Base-by-base conservation (phyloP, 441 rosid genomes). In the Populus trichocarpa region DNA sequence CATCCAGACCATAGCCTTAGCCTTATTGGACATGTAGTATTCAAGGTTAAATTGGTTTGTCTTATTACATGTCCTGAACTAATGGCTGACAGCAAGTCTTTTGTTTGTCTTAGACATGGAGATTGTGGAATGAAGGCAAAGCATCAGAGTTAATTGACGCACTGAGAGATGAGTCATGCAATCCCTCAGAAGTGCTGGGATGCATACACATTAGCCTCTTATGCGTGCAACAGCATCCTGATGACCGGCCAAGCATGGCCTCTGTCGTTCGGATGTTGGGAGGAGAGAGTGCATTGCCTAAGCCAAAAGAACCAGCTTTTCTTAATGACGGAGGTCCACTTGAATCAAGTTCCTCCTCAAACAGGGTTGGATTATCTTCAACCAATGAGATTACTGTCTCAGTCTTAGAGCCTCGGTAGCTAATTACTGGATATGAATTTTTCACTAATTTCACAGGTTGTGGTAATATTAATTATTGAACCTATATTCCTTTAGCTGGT, bases 1-100 rank as follows among this genome's bases (percentile, higher is more conserved):
- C 69, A 65, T 32, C 77, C 77, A 9, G 33, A 74, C 23, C 23
- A 65, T 10, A 9, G 13, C 14, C 46, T 35, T 8, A 69, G 59
- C 53, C 80, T 77, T 20, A 26, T 77, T 2, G 78, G 69, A 77
- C 42, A 63, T 42, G 81, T 46, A 46, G 61, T 40, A 5, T 13
- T 5, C 0, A 5, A 8, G 3, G 5, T 23, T 42, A n/a, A 8
- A 16, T 57, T 57, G 23, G 10, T 57, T 12, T 3, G 4, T 28
- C 30, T 28, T 28, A 28, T 69, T 36, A 3, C 2, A n/a, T 69
- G 13, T 69, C 1, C 8, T 20, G 71, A 69, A 3, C 10, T 35
- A 9, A 69, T 35, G 6, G 12, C 1, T 69, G n/a, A 69, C 40
- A 69, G 1, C 11, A 36, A 46, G 13, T 61, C 0, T 10, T 12